Percentiles rank a stretch among this genome's conserved stretches.
These are phyloP conservation scores for Botrytis squamosa DNA, from an alignment of 2,329 filamentous ascomycete species.

Conservation along the genomic window DNA sequence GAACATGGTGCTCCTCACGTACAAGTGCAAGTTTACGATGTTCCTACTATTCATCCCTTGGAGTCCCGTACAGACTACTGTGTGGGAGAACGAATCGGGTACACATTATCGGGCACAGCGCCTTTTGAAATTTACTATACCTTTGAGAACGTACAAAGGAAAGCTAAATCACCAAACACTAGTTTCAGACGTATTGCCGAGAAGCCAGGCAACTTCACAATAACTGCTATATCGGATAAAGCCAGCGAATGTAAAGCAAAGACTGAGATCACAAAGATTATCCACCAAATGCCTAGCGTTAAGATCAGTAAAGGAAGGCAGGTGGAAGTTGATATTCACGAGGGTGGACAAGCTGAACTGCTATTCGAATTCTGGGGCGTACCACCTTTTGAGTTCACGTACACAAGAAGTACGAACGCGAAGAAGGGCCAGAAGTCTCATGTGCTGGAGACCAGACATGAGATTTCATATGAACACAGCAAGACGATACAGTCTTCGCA, in stretches of 20 bases:
- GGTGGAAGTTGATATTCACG: slow-evolving; percentile 87
- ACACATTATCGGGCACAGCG: slow-evolving; percentile 83
- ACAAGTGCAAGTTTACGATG: slow-evolving; percentile 88
- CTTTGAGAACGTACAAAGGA: slow-evolving; percentile 76
- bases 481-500: slow-evolving; percentile 83
- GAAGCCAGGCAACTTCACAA: slow-evolving; percentile 81
- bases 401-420: slow-evolving; percentile 87
- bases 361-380: slow-evolving; percentile 94
- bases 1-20: slow-evolving; percentile 72
- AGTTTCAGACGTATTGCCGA: slow-evolving; percentile 93
- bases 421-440: slow-evolving; percentile 70
- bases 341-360: slow-evolving; percentile 91
- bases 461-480: slow-evolving; percentile 75
- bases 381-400: slow-evolving; percentile 96
- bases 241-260: slow-evolving; percentile 83
- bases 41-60: slow-evolving; percentile 84
- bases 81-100: slow-evolving; percentile 90
- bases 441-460: slow-evolving; percentile 87
- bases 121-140: slow-evolving; percentile 93
- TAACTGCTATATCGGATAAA: slow-evolving; percentile 83
- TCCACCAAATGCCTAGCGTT: slow-evolving; percentile 90
- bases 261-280: slow-evolving; percentile 74
- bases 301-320: slow-evolving; percentile 82
- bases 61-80: slow-evolving; percentile 87
- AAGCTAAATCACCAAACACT: slow-evolving; percentile 74